These are phyloP conservation scores for Incumbomyces lentus DNA, from an alignment of 2,329 filamentous ascomycete species.

Conservation along the genomic window DNA sequence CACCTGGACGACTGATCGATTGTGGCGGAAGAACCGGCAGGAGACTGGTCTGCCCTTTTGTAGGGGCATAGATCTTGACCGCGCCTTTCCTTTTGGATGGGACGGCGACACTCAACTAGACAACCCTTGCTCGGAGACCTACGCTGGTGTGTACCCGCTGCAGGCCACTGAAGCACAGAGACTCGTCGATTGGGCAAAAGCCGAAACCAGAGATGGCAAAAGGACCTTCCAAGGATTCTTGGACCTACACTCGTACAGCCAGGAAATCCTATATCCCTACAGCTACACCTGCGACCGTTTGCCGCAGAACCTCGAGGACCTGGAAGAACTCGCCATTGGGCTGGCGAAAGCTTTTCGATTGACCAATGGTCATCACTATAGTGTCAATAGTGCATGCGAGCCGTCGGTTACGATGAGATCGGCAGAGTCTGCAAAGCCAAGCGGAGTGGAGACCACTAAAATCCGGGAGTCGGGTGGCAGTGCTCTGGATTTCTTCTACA, in stretches of 20 bases:
- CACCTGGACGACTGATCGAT: slow-evolving; percentile 78
- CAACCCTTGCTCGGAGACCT: slow-evolving; percentile 87
- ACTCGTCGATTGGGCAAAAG: slow-evolving; percentile 72
- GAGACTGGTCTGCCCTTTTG: slow-evolving; percentile 74
- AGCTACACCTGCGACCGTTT: slow-evolving; percentile 68
- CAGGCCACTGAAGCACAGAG: slow-evolving; percentile 67
- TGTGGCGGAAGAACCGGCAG: slow-evolving; percentile 93
- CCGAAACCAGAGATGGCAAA: slow-evolving; percentile 57
- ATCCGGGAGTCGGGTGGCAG: slow-evolving; percentile 73
- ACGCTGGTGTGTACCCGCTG: slow-evolving; percentile 72
- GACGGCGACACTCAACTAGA: slow-evolving; percentile 53
- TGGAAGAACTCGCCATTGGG: slow-evolving; percentile 80
- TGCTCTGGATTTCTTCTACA: slow-evolving; percentile 91
- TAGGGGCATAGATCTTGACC: slow-evolving; percentile 78
- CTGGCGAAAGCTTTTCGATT: slow-evolving; percentile 79
- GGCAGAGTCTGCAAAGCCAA: slow-evolving; percentile 23
- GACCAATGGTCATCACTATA: slow-evolving; percentile 65
- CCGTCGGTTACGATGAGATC: slow-evolving; percentile 47
- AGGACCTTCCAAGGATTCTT: slow-evolving; percentile 73
- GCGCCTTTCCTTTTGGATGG: slow-evolving; percentile 78
- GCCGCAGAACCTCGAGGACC: slow-evolving; percentile 80
- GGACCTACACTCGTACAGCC: slow-evolving; percentile 89
- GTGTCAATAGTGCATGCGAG: slow-evolving; percentile 75
- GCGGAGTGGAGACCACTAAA: slow-evolving; percentile 34
- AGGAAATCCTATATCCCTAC: slow-evolving; percentile 89